Evolutionary conservation across 768 basidiomycete genomes (phyloP).

Genomic region (Chalciporus sphaerocephalus): DNA sequence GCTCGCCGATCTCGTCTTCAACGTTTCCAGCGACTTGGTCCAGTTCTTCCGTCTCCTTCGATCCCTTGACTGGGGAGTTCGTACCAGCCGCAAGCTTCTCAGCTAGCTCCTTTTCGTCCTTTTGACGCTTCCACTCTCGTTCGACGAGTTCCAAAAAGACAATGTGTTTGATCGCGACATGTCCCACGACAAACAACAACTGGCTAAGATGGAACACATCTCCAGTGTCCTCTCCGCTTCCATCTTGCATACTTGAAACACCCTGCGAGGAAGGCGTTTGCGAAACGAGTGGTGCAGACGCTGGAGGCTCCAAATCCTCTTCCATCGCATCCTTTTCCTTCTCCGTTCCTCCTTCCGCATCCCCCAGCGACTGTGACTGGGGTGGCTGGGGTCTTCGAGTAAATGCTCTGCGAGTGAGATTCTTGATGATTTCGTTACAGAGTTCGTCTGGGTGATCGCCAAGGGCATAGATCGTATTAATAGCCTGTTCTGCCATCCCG

Average conservation of each 20-base stretch:
- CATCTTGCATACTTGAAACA: conserved; percentile 8
- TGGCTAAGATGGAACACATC: conserved; percentile 89
- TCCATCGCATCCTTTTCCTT: conserved; percentile 46
- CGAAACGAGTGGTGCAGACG: conserved; percentile 19
- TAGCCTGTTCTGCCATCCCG: conserved; percentile 90
- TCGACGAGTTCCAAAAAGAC: conserved; percentile 95
- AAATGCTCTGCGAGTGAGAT: conserved; percentile 74
- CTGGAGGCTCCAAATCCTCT: conserved; percentile 33
- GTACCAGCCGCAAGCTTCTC: conserved; percentile 52
- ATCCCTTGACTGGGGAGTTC: conserved; percentile 35
- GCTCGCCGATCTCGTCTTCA: conserved; percentile 96
- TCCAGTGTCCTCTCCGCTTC: conserved; percentile 47
- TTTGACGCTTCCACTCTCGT: conserved; percentile 93
- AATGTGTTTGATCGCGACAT: conserved; percentile 96
- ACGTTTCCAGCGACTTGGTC: conserved; percentile 97
- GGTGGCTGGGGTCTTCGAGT: conserved; percentile 23
- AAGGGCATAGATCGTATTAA: conserved; percentile 93
- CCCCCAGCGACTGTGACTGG: conserved; percentile 1
- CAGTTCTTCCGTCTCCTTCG: conserved; percentile 77
- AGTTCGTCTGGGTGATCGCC: conserved; percentile 89
- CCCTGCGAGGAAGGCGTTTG: conserved; percentile 19
- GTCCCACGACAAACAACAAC: conserved; percentile 92
- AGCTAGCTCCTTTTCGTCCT: conserved; percentile 80
- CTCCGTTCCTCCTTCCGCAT: background rate
- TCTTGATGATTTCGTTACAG: conserved; percentile 77